Conservation (phyloP, 208 protist genomes). For the Crithidia bombi region DNA sequence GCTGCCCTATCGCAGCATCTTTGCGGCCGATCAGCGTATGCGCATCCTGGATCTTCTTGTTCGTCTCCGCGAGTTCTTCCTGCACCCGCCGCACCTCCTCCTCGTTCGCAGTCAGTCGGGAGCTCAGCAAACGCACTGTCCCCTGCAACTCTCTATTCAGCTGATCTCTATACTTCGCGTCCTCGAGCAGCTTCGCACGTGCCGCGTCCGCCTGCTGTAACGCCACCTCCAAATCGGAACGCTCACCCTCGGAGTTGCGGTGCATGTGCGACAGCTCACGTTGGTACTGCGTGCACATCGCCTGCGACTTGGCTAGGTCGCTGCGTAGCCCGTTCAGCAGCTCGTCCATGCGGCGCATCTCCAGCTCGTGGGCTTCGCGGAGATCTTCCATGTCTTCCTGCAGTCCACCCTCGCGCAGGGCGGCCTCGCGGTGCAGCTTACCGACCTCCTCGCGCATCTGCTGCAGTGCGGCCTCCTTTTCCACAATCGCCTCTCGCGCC, state of each 20-base stretch:
- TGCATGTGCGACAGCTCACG: conserved; percentile 57
- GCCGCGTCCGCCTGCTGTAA: conserved; percentile 62
- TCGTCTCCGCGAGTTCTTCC: conserved; percentile 74
- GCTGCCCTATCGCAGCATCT: conserved; percentile 82
- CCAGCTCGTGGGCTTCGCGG: conserved; percentile 57
- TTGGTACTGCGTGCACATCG: conserved; percentile 59
- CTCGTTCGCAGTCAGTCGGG: conserved; percentile 71
- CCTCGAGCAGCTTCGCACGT: conserved; percentile 66
- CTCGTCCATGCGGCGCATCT: conserved; percentile 80
- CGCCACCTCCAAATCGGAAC: conserved; percentile 59
- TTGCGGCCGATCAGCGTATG: conserved; percentile 82
- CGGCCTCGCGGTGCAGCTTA: conserved; percentile 59
- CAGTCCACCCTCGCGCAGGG: conserved; percentile 49
- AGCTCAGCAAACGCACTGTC: conserved; percentile 80
- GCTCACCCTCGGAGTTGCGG: conserved; percentile 54
- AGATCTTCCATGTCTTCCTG: conserved; percentile 69
- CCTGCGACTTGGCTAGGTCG: conserved; percentile 71
- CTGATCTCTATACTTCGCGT: conserved; percentile 73
- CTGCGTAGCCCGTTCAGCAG: conserved; percentile 76
- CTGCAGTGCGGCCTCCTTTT: conserved; percentile 55
- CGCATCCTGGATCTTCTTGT: conserved; percentile 75
- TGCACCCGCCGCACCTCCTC: conserved; percentile 76
- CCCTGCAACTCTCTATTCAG: conserved; percentile 83
- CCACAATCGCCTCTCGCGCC: conserved; percentile 42
- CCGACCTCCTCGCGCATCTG: conserved; percentile 67